A percentile compares a stretch with the other conserved stretches of the same genome.
Evolutionary conservation across 1,284 basidiomycete genomes (phyloP).

Genomic region (Naganishia albida): DNA sequence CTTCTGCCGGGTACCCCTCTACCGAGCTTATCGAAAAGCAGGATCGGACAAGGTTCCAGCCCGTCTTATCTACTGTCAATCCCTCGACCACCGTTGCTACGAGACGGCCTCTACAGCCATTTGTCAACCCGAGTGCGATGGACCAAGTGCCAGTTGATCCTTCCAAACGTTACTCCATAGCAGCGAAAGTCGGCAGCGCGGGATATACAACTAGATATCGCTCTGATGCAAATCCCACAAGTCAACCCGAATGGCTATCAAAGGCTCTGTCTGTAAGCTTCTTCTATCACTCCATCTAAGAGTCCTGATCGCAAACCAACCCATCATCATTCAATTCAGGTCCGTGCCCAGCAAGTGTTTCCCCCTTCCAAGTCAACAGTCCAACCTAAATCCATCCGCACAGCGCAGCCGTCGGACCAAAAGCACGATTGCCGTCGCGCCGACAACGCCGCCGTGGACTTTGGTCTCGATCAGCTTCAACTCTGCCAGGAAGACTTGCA

Average conservation of each 20-base stretch:
- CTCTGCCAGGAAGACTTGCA: slow-evolving; percentile 58
- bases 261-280: slow-evolving; percentile 6
- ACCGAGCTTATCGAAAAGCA: too few relatives aligned
- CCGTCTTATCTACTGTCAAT: too few relatives aligned
- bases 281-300: background rate
- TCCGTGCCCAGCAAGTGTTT: slow-evolving; percentile 19
- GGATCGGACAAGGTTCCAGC: too few relatives aligned
- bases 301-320: background rate
- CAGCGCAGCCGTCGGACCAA: background rate
- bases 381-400: slow-evolving; percentile 1
- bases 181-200: background rate
- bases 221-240: background rate
- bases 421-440: background rate
- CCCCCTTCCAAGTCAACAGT: background rate
- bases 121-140: background rate
- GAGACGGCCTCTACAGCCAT: background rate
- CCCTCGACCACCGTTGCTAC: too few relatives aligned
- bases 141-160: background rate
- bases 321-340: background rate
- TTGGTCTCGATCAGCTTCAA: slow-evolving; percentile 18
- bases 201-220: background rate
- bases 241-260: slow-evolving; percentile 5
- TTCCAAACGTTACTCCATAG: slow-evolving; percentile 1
- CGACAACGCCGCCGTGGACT: background rate
- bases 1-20: too few relatives aligned